Evolutionary conservation across 106 monocot species (phyloP).

Genomic region (Allium sativum): DNA sequence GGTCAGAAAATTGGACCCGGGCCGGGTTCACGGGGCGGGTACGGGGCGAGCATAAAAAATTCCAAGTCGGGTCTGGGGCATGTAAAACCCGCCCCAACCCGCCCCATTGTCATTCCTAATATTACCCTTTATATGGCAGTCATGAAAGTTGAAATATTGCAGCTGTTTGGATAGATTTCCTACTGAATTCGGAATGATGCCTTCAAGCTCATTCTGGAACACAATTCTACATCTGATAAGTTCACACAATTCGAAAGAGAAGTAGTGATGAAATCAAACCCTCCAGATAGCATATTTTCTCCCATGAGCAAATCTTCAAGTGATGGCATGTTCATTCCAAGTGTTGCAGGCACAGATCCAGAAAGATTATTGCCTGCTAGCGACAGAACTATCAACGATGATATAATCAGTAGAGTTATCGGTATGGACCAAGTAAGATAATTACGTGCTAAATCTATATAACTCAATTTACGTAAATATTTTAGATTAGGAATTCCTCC

Average conservation of each 20-base stretch:
- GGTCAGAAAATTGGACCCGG: too few relatives aligned
- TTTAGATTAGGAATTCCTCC: conserved; percentile 4
- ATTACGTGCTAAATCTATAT: not conserved
- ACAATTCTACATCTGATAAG: not conserved
- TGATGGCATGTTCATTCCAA: not conserved
- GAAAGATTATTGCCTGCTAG: not conserved
- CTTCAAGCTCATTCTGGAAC: not conserved
- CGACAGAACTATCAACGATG: not conserved
- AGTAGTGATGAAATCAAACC: conserved; percentile 1
- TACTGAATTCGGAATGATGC: conserved; percentile 1
- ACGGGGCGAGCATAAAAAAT: too few relatives aligned
- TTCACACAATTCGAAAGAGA: not conserved
- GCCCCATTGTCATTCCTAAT: too few relatives aligned
- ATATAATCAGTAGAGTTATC: not conserved
- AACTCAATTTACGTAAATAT: not conserved
- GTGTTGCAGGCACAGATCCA: not conserved
- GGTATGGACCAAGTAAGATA: not conserved
- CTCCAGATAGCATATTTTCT: not conserved
- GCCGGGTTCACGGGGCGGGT: too few relatives aligned
- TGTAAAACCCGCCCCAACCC: too few relatives aligned
- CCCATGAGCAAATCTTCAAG: not conserved
- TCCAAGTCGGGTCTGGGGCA: too few relatives aligned
- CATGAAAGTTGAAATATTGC: not conserved
- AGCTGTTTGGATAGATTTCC: conserved; percentile 10
- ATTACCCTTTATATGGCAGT: conserved; percentile 4